Base-by-base conservation (phyloP, 345 rosid genomes). In the Lumnitzera racemosa region DNA sequence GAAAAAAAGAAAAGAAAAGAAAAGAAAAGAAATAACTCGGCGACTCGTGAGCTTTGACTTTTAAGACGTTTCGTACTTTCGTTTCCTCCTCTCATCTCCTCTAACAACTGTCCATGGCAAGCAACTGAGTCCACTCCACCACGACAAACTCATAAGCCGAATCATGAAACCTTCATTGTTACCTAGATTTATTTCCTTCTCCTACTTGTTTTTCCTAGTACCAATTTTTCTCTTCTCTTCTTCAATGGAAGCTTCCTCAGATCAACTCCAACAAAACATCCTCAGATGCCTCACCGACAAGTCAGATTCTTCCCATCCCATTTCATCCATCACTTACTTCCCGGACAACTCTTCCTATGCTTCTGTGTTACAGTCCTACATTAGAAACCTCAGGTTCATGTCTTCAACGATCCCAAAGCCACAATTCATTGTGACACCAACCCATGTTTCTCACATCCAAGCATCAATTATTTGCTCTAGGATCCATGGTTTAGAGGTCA, bases 371-470 rank as follows among this genome's bases (percentile, higher is more conserved):
- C 52, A 57, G 23, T 24, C 58, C 23, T 60, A 64, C 51, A 53
- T 70, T 11, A 49, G 64, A 23, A 77, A 73, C 56, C 36, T 58
- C 2, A 56, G 78, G 5, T 53, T 77, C 59, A 47, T 25, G 15
- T 55, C 61, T 17, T 50, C 77, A 0, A n/a, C 59, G 4, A 23
- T 69, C 4, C 75, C 72, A 3, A 77, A 77, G 27, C 78, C 81
- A 0, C 9, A 29, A 0, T 24, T 64, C 49, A 73, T 77, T 12
- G 24, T 77, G 4, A 49, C 78, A 10, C 65, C 81, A 0, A 51
- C 41, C n/a, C 49, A 67, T 13, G 53, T 47, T 2, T 61, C 81
- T 23, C 78, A 77, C 23, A 63, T 69, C 16, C 81, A 73, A 47
- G 70, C 78, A 1, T 24, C 71, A 2, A 48, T 70, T 5, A 23